Evolutionary conservation across 1,284 basidiomycete genomes (phyloP).

Genomic region (Tilletia indica): DNA sequence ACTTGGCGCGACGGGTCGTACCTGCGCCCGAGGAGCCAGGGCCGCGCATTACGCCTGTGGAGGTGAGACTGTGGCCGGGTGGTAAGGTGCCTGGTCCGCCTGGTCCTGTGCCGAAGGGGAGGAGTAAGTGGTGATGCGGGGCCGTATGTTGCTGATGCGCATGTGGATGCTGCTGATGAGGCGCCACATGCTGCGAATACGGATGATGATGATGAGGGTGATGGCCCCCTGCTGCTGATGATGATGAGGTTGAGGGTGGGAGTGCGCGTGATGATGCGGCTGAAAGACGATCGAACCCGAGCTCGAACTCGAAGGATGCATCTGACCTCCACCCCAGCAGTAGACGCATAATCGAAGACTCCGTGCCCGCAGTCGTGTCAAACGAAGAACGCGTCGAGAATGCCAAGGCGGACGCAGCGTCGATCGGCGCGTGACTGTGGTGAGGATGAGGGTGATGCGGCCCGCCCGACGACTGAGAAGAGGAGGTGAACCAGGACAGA

Average conservation of each 20-base stretch:
- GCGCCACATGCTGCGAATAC: background rate
- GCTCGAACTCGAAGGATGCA: background rate
- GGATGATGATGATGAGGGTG: background rate
- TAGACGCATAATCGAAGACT: background rate
- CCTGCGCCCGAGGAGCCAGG: conserved; percentile 29
- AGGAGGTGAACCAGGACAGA: conserved; percentile 22
- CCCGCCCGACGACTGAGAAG: no score
- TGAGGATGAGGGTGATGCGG: no score
- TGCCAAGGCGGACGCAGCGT: conserved; percentile 3
- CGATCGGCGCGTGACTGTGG: conserved; percentile 10
- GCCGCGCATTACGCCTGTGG: conserved; percentile 32
- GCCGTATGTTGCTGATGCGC: conserved; percentile 12
- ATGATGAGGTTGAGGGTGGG: no score
- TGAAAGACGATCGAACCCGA: no score
- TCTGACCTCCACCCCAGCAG: conserved; percentile 25
- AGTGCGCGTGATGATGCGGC: no score
- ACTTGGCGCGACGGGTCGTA: conserved; percentile 41
- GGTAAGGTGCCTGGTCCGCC: conserved; percentile 7
- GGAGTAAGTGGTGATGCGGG: conserved; percentile 11
- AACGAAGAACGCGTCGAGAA: conserved; percentile 13
- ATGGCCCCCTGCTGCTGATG: no score
- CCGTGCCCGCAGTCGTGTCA: background rate
- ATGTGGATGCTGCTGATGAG: background rate
- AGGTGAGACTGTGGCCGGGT: conserved; percentile 27
- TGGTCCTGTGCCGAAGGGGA: conserved; percentile 6